Evolutionary conservation across 495 filamentous ascomycete species (phyloP).

Genomic region (Aspergillus nidulans): DNA sequence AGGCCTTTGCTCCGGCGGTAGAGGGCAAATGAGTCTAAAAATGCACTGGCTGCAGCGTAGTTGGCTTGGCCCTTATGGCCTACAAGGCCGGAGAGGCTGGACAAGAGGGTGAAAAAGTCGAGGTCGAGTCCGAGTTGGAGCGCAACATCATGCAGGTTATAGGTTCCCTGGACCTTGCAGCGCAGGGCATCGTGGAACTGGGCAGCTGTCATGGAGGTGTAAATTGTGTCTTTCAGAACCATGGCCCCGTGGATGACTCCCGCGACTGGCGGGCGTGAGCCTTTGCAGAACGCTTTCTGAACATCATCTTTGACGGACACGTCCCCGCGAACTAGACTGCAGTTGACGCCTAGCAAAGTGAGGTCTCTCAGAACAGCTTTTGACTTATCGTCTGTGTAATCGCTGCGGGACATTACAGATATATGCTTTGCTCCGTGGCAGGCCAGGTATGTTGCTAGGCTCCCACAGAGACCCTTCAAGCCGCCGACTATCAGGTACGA

Average conservation of each 20-base stretch:
- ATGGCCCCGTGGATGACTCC: slow-evolving; percentile 13
- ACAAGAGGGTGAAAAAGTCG: slow-evolving; percentile 13
- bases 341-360: too few species aligned
- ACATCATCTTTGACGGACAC: slow-evolving; percentile 7
- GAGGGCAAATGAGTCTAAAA: slow-evolving; percentile 11
- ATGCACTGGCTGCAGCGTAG: slow-evolving; percentile 13
- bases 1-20: slow-evolving; percentile 5
- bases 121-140: background rate
- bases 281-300: slow-evolving; percentile 2
- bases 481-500: slow-evolving; percentile 10
- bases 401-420: slow-evolving; percentile 7
- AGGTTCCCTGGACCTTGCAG: slow-evolving; percentile 10
- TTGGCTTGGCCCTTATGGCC: slow-evolving; percentile 13
- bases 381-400: slow-evolving; percentile 1
- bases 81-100: slow-evolving; percentile 11
- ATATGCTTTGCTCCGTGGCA: background rate
- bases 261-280: background rate
- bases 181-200: slow-evolving; percentile 8
- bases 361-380: background rate
- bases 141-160: slow-evolving; percentile 11
- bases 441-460: background rate
- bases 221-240: background rate
- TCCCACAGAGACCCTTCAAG: slow-evolving; percentile 6
- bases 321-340: background rate
- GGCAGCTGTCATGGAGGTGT: slow-evolving; percentile 4